Evolutionary conservation across 345 rosid genomes (phyloP).

Genomic region (Ceriops zippeliana): DNA sequence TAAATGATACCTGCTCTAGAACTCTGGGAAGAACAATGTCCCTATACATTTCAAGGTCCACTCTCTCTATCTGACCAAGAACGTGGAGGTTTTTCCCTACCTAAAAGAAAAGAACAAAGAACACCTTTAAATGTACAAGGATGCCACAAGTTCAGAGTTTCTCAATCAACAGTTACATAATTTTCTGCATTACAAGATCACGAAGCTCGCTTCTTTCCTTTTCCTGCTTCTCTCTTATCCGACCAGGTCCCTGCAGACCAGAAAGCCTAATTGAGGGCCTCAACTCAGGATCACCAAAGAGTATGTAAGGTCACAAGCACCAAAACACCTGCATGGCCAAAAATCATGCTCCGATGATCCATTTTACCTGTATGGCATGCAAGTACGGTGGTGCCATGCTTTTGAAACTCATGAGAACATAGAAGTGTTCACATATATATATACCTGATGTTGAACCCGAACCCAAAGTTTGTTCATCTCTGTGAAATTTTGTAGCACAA

Average conservation of each 20-base stretch:
- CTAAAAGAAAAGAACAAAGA: slow-evolving; percentile 34
- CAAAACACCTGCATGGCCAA: slow-evolving; percentile 91
- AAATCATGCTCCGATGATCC: slow-evolving; percentile 80
- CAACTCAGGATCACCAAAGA: slow-evolving; percentile 95
- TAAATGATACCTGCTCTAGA: slow-evolving; percentile 75
- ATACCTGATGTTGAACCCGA: slow-evolving; percentile 99
- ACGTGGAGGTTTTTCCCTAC: slow-evolving; percentile 99
- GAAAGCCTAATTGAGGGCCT: slow-evolving; percentile 97
- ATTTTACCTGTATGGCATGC: slow-evolving; percentile 62
- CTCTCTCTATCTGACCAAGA: slow-evolving; percentile 94
- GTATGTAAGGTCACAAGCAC: slow-evolving; percentile 88
- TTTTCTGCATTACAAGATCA: slow-evolving; percentile 83
- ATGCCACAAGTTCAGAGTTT: neutral
- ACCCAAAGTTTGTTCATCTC: slow-evolving; percentile 99
- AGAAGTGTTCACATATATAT: slow-evolving; percentile 37
- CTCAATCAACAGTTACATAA: slow-evolving; percentile 30
- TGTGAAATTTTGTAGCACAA: slow-evolving; percentile 89
- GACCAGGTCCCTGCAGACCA: slow-evolving; percentile 99
- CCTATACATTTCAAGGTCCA: slow-evolving; percentile 88
- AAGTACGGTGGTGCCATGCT: slow-evolving; percentile 52
- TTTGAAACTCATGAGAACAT: slow-evolving; percentile 39
- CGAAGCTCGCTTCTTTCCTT: slow-evolving; percentile 99
- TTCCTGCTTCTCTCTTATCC: slow-evolving; percentile 94
- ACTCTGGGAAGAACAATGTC: slow-evolving; percentile 93
- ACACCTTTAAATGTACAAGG: neutral